These are phyloP conservation scores for Forsythia suspensa DNA, from an alignment of 257 asterid genomes.

Conservation along the genomic window DNA sequence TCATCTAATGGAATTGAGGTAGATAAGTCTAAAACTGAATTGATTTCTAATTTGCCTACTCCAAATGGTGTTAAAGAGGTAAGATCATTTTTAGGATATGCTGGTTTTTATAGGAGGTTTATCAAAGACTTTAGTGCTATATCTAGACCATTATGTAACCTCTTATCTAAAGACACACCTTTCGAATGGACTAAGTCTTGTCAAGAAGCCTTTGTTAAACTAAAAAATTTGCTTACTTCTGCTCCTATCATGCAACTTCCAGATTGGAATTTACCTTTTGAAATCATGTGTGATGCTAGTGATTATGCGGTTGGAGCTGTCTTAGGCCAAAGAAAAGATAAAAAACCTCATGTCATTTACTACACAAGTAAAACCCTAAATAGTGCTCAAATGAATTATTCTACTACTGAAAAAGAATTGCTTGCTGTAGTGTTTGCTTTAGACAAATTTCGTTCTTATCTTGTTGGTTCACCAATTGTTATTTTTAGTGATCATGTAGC, in stretches of 20 bases:
- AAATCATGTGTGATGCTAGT: slow-evolving; percentile 25
- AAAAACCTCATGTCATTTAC: background rate
- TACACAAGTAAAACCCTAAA: slow-evolving; percentile 12
- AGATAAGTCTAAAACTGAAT: no score
- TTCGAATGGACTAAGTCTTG: slow-evolving; percentile 1
- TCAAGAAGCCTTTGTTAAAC: background rate
- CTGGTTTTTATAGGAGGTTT: background rate
- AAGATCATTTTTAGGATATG: no score
- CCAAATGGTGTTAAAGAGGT: background rate
- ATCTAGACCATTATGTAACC: background rate
- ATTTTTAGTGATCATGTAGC: no score
- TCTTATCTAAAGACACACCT: background rate
- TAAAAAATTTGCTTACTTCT: background rate
- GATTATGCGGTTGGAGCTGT: slow-evolving; percentile 16
- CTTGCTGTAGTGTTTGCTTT: background rate
- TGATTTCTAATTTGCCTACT: background rate
- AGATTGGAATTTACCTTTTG: slow-evolving; percentile 19
- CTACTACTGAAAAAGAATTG: slow-evolving; percentile 11
- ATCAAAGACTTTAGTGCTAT: background rate
- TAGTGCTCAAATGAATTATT: slow-evolving; percentile 14
- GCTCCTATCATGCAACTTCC: slow-evolving; percentile 3
- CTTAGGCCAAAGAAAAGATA: slow-evolving; percentile 15
- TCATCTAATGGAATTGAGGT: no score
- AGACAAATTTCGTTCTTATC: background rate
- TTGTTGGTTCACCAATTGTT: no score